Evolutionary conservation across 495 filamentous ascomycete genomes (phyloP).

Genomic region (Alectoria sarmentosa): DNA sequence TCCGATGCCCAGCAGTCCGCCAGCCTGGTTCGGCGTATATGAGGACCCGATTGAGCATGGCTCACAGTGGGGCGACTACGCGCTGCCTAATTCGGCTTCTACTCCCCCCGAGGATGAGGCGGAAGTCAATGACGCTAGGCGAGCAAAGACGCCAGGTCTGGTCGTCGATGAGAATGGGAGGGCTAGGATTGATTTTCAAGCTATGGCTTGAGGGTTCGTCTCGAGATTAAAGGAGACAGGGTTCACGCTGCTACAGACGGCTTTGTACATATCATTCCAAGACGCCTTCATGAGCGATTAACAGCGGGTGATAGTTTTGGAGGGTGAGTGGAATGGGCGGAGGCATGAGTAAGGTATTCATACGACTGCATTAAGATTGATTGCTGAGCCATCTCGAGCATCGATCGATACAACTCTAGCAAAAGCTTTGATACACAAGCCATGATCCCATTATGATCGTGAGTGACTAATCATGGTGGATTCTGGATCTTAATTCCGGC

Average conservation of each 20-base stretch:
- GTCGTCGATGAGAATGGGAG: constrained; percentile 9
- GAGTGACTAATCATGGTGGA: neutral
- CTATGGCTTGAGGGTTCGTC: neutral
- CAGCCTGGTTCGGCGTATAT: constrained; percentile 35
- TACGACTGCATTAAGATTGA: neutral
- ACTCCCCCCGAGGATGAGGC: constrained; percentile 13
- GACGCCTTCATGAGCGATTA: neutral
- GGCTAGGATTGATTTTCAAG: constrained; percentile 11
- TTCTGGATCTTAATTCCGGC: neutral
- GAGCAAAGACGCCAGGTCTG: constrained; percentile 3
- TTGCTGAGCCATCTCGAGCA: neutral
- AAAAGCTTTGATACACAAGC: neutral
- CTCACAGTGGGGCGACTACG: constrained; percentile 21
- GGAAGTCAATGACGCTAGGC: neutral
- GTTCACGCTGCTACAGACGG: neutral
- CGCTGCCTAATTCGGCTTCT: constrained; percentile 14
- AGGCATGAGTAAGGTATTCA: neutral
- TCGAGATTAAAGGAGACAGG: neutral
- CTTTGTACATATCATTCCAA: constrained; percentile 8
- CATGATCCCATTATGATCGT: neutral
- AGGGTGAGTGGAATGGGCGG: neutral
- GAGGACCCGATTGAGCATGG: constrained; percentile 29
- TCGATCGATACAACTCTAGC: neutral
- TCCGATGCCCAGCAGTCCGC: constrained; percentile 48
- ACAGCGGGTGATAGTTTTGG: neutral